Conservation (phyloP, 1,139 yeast genomes). For the Pneumocystis sp. region DNA sequence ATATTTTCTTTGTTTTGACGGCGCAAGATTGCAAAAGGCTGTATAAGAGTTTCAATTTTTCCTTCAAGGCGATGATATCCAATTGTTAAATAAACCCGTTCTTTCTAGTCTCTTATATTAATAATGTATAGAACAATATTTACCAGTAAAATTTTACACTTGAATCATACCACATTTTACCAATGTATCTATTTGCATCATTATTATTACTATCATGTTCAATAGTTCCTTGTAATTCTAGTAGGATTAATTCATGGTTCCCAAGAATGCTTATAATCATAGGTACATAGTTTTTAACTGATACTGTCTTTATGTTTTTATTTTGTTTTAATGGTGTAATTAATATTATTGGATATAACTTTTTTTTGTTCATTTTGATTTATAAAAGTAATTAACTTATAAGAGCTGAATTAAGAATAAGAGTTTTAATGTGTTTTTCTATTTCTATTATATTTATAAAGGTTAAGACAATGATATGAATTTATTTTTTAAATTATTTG, state of each 20-base stretch:
- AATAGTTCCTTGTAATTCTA: slow-evolving; percentile 11
- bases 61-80: slow-evolving; percentile 12
- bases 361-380: neutral
- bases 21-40: slow-evolving; percentile 10
- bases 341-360: neutral
- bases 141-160: neutral
- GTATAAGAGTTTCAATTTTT: slow-evolving; percentile 6
- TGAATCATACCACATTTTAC: neutral
- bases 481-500: no score
- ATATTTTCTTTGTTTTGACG: neutral
- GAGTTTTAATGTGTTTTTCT: no score
- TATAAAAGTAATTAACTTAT: neutral
- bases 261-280: neutral
- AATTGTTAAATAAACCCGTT: slow-evolving; percentile 7
- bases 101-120: slow-evolving; percentile 5
- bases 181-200: neutral
- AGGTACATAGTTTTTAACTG: neutral
- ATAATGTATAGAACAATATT: neutral
- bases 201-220: slow-evolving; percentile 4
- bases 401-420: neutral
- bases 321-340: neutral
- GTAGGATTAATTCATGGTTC: slow-evolving; percentile 5
- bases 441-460: no score
- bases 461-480: no score
- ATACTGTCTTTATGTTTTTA: neutral